Base-by-base conservation (phyloP, 2,329 filamentous ascomycete genomes). In the Cladosporium sp. region DNA sequence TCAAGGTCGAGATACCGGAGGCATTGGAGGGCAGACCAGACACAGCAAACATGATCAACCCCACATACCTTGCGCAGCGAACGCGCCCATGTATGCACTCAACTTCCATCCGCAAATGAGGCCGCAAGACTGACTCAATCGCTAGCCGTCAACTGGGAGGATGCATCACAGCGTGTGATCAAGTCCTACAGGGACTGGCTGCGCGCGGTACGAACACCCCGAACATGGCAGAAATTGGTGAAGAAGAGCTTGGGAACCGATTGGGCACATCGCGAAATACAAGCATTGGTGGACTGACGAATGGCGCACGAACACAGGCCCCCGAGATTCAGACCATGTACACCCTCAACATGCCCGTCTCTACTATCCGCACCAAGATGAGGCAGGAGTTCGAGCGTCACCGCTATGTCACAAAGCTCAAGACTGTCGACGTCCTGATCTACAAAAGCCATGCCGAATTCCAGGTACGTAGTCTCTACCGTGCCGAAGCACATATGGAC, bases 301-400 rank as follows among this genome's bases (percentile, higher is more conserved):
- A 35, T 32, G 40, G 48, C 52, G 45, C 17, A 45, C 28, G 22
- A 44, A 55, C 34, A 42, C 73, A 99, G 94, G 91, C 91, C 39
- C 93, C 94, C 61, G 92, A 97, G 74, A 93, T 99, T 71, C 94
- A 97, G 76, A 89, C 86, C 61, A 96, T 97, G 91, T 99, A 99
- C 84, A 89, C 89, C 62, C 80, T 99, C 70, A 90, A 90, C 73
- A 84, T 96, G 71, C 91, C 93, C 54, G 86, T 97, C 54, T 89
- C 93, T 39, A 82, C 84, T 62, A 87, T 99, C 72, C 89, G 94
- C 67, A 95, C 93, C 59, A 93, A 95, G 78, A 89, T 97, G 74
- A 85, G 94, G 73, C 89, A 97, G 78, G 92, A 99, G 74, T 99
- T 97, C 73, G 94, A 99, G 81, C 85, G 91, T 72, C 88, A 97